These are phyloP conservation scores for Musa acuminata DNA, from an alignment of 176 grass and related monocot genomes.

Conservation along the genomic window DNA sequence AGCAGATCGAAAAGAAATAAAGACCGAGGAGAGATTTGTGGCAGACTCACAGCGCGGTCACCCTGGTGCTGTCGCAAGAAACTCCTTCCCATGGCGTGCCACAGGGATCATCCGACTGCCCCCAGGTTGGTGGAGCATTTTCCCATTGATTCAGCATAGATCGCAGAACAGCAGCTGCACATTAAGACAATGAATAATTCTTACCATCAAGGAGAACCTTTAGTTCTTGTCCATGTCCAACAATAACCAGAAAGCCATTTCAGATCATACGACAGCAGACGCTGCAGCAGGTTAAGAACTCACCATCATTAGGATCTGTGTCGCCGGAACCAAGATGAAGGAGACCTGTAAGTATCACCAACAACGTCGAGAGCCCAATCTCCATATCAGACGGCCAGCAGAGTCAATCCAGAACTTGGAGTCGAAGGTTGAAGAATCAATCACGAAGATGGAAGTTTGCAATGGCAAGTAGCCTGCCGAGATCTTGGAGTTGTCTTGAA, in stretches of 20 bases:
- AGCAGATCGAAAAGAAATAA: neutral
- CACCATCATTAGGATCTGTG: slow-evolving; percentile 67
- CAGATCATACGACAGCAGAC: too few species aligned
- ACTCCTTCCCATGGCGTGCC: slow-evolving; percentile 74
- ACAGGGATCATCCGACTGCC: slow-evolving; percentile 53
- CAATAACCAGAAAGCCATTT: too few species aligned
- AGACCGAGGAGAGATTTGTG: too few species aligned
- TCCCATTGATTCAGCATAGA: slow-evolving; percentile 49
- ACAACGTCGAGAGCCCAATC: slow-evolving; percentile 37
- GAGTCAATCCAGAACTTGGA: neutral
- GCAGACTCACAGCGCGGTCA: slow-evolving; percentile 24
- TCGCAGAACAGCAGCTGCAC: slow-evolving; percentile 48
- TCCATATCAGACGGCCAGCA: neutral
- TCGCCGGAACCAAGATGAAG: slow-evolving; percentile 30
- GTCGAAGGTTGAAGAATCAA: neutral
- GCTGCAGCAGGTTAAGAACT: slow-evolving; percentile 19
- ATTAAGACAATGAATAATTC: neutral
- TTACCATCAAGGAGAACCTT: slow-evolving; percentile 2
- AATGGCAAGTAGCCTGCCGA: too few species aligned
- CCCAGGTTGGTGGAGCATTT: slow-evolving; percentile 66
- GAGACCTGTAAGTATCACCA: slow-evolving; percentile 37
- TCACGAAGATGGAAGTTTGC: neutral
- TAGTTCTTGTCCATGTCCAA: too few species aligned
- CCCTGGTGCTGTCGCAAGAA: slow-evolving; percentile 44
- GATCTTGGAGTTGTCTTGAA: neutral